Evolutionary conservation across 305 asterid genomes (phyloP).

Genomic region (Fraxinus paxiana): DNA sequence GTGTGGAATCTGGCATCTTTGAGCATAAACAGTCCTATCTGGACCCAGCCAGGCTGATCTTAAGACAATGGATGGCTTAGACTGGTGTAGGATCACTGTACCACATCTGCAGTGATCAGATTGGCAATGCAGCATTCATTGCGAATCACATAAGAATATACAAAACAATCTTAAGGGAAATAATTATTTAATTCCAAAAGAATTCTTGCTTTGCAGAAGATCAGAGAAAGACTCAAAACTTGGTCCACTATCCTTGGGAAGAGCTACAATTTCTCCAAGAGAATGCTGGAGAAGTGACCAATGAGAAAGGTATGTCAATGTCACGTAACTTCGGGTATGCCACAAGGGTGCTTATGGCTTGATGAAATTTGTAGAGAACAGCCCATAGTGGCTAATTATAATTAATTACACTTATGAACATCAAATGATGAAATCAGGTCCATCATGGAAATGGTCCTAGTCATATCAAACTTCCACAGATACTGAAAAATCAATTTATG

Average conservation of each 20-base stretch:
- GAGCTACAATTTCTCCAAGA: neutral
- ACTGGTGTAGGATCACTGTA: neutral
- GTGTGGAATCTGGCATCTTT: neutral
- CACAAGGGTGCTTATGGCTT: neutral
- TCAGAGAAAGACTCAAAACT: neutral
- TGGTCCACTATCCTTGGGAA: neutral
- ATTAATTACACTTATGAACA: neutral
- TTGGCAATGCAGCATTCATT: neutral
- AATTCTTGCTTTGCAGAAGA: neutral
- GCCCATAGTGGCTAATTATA: neutral
- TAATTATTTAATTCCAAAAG: neutral
- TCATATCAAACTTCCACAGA: neutral
- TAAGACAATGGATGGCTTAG: neutral
- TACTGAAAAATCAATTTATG: neutral
- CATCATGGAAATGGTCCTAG: neutral
- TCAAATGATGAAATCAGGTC: neutral
- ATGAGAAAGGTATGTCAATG: neutral
- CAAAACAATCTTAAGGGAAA: neutral
- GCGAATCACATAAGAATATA: neutral
- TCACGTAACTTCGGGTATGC: neutral
- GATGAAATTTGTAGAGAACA: neutral
- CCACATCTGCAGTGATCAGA: neutral
- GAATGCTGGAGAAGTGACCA: neutral
- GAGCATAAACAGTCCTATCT: neutral
- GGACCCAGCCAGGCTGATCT: neutral